phyloP scores from a whole-genome alignment of 495 filamentous ascomycete genomes.

The Astrothelium macrocarpum region DNA sequence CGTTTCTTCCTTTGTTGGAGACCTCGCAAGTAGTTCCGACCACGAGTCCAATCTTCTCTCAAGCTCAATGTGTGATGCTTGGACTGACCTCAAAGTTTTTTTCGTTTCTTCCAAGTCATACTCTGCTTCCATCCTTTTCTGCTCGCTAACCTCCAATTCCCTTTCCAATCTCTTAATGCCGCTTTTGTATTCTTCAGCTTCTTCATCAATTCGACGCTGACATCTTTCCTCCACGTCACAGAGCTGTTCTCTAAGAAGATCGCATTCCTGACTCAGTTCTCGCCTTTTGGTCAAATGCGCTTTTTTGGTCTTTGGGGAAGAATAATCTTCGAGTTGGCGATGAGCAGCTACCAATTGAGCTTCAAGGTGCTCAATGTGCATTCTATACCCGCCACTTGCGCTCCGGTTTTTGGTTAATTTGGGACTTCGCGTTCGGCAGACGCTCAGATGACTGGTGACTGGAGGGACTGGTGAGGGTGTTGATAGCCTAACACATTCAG shows the following conservation, averaged over 20 bases:
- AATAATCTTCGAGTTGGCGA: conserved; percentile 11
- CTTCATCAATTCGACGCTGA: conserved; percentile 19
- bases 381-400: conserved; percentile 2
- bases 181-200: conserved; percentile 15
- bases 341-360: conserved; percentile 16
- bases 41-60: conserved; percentile 21
- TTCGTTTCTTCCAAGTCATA: conserved; percentile 5
- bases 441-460: not conserved
- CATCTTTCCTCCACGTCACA: conserved; percentile 20
- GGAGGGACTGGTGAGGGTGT: conserved; percentile 1
- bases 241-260: conserved; percentile 13
- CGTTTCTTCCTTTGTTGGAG: conserved; percentile 19
- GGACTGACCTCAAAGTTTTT: conserved; percentile 13
- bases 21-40: conserved; percentile 18
- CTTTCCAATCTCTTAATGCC: conserved; percentile 15
- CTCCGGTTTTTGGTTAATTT: not conserved
- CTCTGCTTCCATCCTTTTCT: conserved; percentile 3
- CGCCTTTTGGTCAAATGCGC: conserved; percentile 16
- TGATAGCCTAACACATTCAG: not conserved
- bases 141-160: conserved; percentile 8
- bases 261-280: conserved; percentile 9
- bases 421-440: not conserved
- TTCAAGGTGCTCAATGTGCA: conserved; percentile 24
- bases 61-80: conserved; percentile 19
- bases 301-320: conserved; percentile 10